phyloP scores from a whole-genome alignment of 2,329 filamentous ascomycete species.

The Phoma herbarum region DNA sequence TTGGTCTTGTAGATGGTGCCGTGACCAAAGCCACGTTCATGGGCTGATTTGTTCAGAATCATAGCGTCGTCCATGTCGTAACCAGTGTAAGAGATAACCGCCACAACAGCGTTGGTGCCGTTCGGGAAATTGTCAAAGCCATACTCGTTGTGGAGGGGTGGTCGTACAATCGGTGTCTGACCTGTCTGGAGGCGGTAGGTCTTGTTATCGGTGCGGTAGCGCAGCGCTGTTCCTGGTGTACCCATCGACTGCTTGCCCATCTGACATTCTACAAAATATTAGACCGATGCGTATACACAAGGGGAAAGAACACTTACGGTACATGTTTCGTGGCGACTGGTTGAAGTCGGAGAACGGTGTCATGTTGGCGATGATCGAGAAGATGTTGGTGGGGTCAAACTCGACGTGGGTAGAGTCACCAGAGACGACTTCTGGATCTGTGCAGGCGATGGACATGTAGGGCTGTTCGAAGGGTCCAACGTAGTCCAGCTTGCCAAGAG shows the following conservation, averaged over 20 bases:
- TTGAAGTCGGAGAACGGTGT: conserved; percentile 99
- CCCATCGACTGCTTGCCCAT: conserved; percentile 98
- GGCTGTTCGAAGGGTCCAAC: conserved; percentile 96
- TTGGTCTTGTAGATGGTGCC: conserved; percentile 99
- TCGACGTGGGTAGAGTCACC: conserved; percentile 94
- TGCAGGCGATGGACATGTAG: conserved; percentile 96
- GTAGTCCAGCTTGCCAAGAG: conserved; percentile 83
- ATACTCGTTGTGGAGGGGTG: conserved; percentile 93
- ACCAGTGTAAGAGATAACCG: conserved; percentile 97
- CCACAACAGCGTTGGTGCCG: conserved; percentile 92
- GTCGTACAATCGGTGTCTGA: conserved; percentile 91
- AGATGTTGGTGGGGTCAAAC: conserved; percentile 91
- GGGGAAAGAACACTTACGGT: conserved; percentile 50
- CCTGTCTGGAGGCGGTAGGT: conserved; percentile 93
- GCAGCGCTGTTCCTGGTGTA: conserved; percentile 84
- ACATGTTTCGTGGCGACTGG: conserved; percentile 99
- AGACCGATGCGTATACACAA: not conserved
- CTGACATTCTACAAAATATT: conserved; percentile 58
- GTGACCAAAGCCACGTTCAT: conserved; percentile 94
- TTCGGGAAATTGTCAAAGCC: conserved; percentile 98
- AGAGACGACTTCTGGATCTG: conserved; percentile 86
- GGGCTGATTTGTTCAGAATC: conserved; percentile 97
- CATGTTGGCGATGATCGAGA: conserved; percentile 98
- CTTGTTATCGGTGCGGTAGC: conserved; percentile 96
- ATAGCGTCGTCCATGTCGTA: conserved; percentile 99